phyloP scores from a whole-genome alignment of 768 basidiomycete genomes.

The Holtermannia corniformis region DNA sequence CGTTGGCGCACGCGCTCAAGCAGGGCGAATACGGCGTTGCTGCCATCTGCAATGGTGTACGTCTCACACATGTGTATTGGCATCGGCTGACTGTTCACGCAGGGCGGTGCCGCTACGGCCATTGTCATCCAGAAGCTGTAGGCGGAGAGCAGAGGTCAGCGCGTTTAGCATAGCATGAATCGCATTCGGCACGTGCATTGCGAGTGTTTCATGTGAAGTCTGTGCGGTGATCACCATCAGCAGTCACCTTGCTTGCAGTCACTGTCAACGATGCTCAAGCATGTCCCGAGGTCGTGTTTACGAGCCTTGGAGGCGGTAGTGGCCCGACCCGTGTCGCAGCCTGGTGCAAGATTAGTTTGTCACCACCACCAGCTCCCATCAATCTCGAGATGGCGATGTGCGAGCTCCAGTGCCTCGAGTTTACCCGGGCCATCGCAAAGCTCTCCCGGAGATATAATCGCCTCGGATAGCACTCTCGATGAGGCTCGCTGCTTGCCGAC shows the following conservation, averaged over 20 bases:
- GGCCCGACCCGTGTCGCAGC: no score
- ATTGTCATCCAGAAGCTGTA: conserved; percentile 79
- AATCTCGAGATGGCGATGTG: background rate
- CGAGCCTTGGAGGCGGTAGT: background rate
- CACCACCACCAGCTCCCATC: background rate
- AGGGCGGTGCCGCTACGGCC: conserved; percentile 90
- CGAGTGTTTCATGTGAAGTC: no score
- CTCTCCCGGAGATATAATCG: background rate
- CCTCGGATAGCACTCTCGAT: no score
- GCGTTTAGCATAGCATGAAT: no score
- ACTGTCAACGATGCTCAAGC: background rate
- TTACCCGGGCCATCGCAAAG: background rate
- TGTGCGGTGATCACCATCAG: no score
- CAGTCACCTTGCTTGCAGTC: background rate
- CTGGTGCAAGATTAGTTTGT: background rate
- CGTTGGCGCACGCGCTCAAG: conserved; percentile 83
- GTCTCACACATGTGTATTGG: background rate
- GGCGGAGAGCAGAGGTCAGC: no score
- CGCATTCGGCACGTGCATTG: no score
- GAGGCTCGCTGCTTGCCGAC: no score
- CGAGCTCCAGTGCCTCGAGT: background rate
- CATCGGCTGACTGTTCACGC: conserved; percentile 1
- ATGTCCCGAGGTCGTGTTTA: background rate
- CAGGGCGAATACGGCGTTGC: conserved; percentile 89
- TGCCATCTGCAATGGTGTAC: conserved; percentile 84